phyloP scores from a whole-genome alignment of 768 basidiomycete genomes.

The Hericium erinaceus region DNA sequence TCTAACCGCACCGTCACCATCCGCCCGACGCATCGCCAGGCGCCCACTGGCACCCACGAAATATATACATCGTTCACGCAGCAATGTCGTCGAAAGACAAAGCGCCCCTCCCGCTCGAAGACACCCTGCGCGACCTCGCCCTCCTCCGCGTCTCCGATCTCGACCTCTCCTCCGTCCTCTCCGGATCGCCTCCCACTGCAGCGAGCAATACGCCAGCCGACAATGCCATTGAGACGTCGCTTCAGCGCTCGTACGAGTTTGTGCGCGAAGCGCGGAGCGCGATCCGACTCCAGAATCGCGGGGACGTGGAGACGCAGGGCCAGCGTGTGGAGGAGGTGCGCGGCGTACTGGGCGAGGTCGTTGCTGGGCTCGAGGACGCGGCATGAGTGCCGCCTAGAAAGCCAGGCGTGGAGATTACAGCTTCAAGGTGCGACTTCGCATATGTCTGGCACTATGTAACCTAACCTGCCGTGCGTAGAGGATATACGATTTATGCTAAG shows the following conservation, averaged over 20 bases:
- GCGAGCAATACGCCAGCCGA: not conserved
- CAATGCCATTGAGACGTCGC: conserved; percentile 25
- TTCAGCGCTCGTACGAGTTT: conserved; percentile 52
- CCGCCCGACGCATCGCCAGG: too few relatives aligned
- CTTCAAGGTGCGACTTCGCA: too few relatives aligned
- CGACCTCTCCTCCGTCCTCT: conserved; percentile 26
- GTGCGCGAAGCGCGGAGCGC: conserved; percentile 39
- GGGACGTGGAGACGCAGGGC: conserved; percentile 1
- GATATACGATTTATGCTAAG: too few relatives aligned
- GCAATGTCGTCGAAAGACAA: not conserved
- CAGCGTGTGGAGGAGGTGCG: not conserved
- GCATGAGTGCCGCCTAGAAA: too few relatives aligned
- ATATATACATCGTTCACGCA: not conserved
- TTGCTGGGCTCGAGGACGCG: not conserved
- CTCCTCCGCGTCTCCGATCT: conserved; percentile 52
- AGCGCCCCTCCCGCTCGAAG: conserved; percentile 41
- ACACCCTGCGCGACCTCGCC: conserved; percentile 65
- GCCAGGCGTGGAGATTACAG: too few relatives aligned
- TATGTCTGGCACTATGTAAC: too few relatives aligned
- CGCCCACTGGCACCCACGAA: too few relatives aligned
- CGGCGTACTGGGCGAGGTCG: not conserved
- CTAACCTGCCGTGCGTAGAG: too few relatives aligned
- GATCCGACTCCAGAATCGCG: not conserved
- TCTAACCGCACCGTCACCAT: too few relatives aligned
- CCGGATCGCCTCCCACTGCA: conserved; percentile 5